Base-by-base conservation (phyloP, 345 rosid genomes). In the Psidium guajava region DNA sequence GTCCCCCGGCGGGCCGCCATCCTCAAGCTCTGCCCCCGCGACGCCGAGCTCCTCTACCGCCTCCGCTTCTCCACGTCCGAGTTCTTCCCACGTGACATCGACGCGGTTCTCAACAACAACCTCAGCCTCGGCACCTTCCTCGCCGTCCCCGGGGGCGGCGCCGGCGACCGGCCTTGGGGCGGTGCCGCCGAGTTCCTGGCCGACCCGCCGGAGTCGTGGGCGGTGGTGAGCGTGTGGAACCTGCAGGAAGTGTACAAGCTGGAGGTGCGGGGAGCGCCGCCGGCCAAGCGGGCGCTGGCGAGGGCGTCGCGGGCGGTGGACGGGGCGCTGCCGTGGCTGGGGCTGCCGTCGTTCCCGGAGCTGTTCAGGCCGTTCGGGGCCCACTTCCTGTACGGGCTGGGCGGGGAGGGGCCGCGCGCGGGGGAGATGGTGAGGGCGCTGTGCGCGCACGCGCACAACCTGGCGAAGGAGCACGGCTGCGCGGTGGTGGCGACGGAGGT, bases 31-130 rank as follows among this genome's bases (percentile, higher is more conserved):
- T 5, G 87, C 24, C 86, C 93, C 4, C 81, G 80, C 82, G 98
- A 91, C 85, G 98, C 99, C 2, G 99, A 95, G 85, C 25, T 85
- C 27, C 91, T 97, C 59, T 97, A 97, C 91, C 95, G 95, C 15
- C 87, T 86, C 50, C 94, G 95, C 7, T 94, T 97, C 90, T 90
- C 98, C 83, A 91, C 98, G 84, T 94, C 95, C 82, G 99, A 97
- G 93, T 97, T 97, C 88, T 97, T 97, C 90, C 99, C 99, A 1
- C 91, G 94, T 0, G 99, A 97, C 91, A 92, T 97, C 81, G 98
- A 93, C 89, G 92, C 99, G 24, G 94, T 97, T 25, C 94, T 97
- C 73, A 86, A 87, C 49, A 98, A 98, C 91, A 91, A 91, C 54
- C 98, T 96, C 61, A 92, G 86, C 13, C 86, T 98, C 6, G 99